These are phyloP conservation scores for Phaffia tasmanica DNA, from an alignment of 768 basidiomycete species.

Conservation along the genomic window DNA sequence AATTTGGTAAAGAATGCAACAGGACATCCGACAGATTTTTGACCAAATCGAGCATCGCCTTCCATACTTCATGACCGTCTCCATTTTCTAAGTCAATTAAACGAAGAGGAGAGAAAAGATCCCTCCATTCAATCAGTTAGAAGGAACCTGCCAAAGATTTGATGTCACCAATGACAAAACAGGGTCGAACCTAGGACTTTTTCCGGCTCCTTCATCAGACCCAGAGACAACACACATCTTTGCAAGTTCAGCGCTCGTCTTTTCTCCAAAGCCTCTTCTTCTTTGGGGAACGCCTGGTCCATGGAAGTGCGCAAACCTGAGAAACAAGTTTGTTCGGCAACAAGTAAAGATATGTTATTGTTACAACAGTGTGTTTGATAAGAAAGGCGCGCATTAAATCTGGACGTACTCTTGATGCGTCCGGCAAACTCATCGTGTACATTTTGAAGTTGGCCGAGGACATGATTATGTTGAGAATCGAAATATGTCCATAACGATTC, in stretches of 20 bases:
- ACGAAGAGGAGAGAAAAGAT: neutral
- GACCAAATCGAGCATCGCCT: conserved; percentile 61
- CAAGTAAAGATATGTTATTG: no score
- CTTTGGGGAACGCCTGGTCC: neutral
- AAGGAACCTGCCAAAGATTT: neutral
- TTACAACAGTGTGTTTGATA: no score
- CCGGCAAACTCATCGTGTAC: neutral
- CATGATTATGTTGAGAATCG: conserved; percentile 80
- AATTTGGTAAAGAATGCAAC: conserved; percentile 72
- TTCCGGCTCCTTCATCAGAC: conserved; percentile 2
- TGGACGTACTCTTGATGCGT: neutral
- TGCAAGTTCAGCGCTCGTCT: conserved; percentile 26
- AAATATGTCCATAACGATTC: conserved; percentile 95
- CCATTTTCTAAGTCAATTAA: conserved; percentile 48
- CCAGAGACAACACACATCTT: conserved; percentile 23
- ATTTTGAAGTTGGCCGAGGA: conserved; percentile 41
- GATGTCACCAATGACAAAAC: neutral
- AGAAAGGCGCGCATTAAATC: no score
- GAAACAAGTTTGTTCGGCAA: no score
- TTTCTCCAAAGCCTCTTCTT: conserved; percentile 10
- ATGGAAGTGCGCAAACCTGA: no score
- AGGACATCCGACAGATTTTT: conserved; percentile 80
- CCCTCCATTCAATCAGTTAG: neutral
- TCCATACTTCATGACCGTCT: conserved; percentile 68
- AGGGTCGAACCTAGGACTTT: neutral